A percentile compares a stretch with the other conserved stretches of the same genome.
Conservation (phyloP, 352 stramenopile species). For the Phytopythium boreale region DNA sequence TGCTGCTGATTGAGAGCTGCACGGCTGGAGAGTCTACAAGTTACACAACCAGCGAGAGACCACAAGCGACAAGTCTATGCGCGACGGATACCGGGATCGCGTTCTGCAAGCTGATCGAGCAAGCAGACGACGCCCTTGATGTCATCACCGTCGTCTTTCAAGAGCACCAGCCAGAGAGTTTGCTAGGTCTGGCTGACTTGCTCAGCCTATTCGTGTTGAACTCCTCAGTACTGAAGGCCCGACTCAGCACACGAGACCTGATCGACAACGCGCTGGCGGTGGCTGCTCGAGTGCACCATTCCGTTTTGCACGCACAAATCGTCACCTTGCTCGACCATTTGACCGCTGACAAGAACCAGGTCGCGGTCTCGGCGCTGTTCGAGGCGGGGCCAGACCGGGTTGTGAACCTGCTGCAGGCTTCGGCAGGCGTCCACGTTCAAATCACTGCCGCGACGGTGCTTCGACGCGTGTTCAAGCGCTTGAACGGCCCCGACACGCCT, state of each 20-base stretch:
- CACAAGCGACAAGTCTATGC: background rate
- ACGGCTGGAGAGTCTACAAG: background rate
- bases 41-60: background rate
- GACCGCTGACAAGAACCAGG: slow-evolving; percentile 44
- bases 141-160: slow-evolving; percentile 39
- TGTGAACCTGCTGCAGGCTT: slow-evolving; percentile 48
- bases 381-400: slow-evolving; percentile 45
- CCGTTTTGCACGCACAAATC: slow-evolving; percentile 37
- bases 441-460: slow-evolving; percentile 32
- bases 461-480: slow-evolving; percentile 53
- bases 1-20: slow-evolving; percentile 38
- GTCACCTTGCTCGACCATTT: slow-evolving; percentile 47
- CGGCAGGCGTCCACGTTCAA: slow-evolving; percentile 24
- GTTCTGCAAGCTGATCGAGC: slow-evolving; percentile 41
- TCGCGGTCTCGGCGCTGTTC: slow-evolving; percentile 41
- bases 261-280: slow-evolving; percentile 35
- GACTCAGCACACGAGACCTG: slow-evolving; percentile 26
- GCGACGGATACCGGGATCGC: slow-evolving; percentile 10
- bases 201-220: slow-evolving; percentile 38
- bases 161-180: slow-evolving; percentile 26
- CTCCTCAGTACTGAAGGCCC: slow-evolving; percentile 21
- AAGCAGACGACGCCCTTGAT: slow-evolving; percentile 16
- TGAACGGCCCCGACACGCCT: slow-evolving; percentile 38
- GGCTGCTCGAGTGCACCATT: slow-evolving; percentile 32
- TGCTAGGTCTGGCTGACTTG: slow-evolving; percentile 41